A percentile compares a stretch with the other conserved stretches of the same genome.
phyloP scores from a whole-genome alignment of 202 grass and related monocot species.

The Carex arenaria region DNA sequence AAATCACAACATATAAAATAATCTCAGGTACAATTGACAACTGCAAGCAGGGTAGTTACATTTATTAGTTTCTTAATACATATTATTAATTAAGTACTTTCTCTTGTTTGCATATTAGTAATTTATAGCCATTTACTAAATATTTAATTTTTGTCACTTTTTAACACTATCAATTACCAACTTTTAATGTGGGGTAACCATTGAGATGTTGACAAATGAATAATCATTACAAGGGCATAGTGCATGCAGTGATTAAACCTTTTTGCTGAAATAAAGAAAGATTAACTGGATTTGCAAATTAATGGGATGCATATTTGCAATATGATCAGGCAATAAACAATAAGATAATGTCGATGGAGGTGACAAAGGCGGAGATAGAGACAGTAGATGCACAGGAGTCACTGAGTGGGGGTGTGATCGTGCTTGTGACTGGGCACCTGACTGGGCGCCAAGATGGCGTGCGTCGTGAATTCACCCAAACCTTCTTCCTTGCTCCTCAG shows the following conservation, averaged over 20 bases:
- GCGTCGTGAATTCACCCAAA: conserved; percentile 68
- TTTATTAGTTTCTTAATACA: background rate
- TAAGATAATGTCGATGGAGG: conserved; percentile 86
- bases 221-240: background rate
- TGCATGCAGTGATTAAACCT: background rate
- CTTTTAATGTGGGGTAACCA: background rate
- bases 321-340: conserved; percentile 67
- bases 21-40: background rate
- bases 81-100: background rate
- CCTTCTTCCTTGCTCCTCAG: conserved; percentile 97
- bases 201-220: background rate
- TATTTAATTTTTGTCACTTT: background rate
- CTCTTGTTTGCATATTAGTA: background rate
- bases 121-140: background rate
- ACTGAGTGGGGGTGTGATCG: conserved; percentile 56
- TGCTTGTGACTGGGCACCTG: conserved; percentile 79
- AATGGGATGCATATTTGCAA: background rate
- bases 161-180: background rate
- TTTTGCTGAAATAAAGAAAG: conserved; percentile 7
- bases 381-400: conserved; percentile 84
- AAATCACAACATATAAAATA: background rate
- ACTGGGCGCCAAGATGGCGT: conserved; percentile 35
- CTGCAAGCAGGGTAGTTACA: background rate
- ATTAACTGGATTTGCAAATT: background rate
- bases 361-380: conserved; percentile 71